A percentile compares a stretch with the other conserved stretches of the same genome.
Conservation (phyloP, 768 basidiomycete species). For the Lactifluus subvellereus region DNA sequence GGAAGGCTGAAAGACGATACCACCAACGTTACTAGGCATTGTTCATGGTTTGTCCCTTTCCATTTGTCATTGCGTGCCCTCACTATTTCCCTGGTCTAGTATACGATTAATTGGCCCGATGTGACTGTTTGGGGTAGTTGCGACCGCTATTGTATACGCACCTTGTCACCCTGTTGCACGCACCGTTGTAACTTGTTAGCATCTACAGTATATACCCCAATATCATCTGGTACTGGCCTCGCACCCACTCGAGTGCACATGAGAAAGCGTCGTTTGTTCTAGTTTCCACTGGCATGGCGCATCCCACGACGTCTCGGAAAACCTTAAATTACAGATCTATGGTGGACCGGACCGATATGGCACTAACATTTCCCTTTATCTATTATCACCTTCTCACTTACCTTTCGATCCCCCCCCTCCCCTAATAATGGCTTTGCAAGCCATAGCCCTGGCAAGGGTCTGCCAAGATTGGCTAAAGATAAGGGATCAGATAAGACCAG, state of each 20-base stretch:
- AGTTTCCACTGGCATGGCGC: background rate
- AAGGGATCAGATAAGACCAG: no score
- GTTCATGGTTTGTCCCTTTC: slow-evolving; percentile 35
- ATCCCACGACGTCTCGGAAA: background rate
- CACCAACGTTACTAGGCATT: slow-evolving; percentile 33
- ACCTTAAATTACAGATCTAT: background rate
- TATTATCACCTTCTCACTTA: no score
- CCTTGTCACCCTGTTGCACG: background rate
- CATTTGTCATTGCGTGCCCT: background rate
- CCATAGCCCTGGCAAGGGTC: no score
- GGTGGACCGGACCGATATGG: background rate
- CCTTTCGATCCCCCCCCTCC: no score
- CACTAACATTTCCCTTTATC: background rate
- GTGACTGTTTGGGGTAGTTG: background rate
- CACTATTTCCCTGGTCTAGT: background rate
- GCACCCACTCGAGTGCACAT: background rate
- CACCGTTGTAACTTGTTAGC: background rate
- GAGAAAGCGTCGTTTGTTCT: background rate
- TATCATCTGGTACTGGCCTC: background rate
- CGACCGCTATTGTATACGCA: background rate
- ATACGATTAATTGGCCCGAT: slow-evolving; percentile 4
- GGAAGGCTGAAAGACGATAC: slow-evolving; percentile 14
- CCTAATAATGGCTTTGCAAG: no score
- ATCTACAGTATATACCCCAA: background rate
- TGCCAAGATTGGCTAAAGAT: no score